Evolutionary conservation across 2,329 filamentous ascomycete genomes (phyloP).

Genomic region (Neocatenulostroma microsporum): DNA sequence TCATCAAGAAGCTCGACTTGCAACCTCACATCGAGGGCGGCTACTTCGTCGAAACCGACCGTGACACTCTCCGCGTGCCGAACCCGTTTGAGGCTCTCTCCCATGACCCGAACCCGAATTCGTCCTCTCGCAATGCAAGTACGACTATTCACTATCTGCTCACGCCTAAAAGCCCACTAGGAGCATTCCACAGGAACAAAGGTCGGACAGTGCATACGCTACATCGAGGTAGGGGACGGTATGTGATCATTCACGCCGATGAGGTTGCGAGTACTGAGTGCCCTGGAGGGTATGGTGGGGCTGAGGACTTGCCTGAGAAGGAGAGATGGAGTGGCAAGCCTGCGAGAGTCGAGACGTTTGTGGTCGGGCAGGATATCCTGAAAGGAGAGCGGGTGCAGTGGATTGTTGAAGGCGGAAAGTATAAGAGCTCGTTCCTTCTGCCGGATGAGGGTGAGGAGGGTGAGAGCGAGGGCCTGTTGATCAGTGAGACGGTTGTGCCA

Average conservation of each 20-base stretch:
- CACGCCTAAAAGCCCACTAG: slow-evolving; percentile 48
- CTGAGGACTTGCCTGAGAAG: slow-evolving; percentile 48
- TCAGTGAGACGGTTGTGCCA: slow-evolving; percentile 60
- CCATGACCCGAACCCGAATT: slow-evolving; percentile 27
- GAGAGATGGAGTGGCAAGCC: slow-evolving; percentile 31
- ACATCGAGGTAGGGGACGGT: slow-evolving; percentile 54
- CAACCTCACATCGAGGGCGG: slow-evolving; percentile 55
- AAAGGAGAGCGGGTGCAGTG: slow-evolving; percentile 57
- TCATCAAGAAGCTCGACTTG: slow-evolving; percentile 43
- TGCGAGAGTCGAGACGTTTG: slow-evolving; percentile 55
- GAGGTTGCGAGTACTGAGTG: slow-evolving; percentile 27
- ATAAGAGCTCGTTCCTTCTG: slow-evolving; percentile 56
- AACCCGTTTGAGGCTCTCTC: slow-evolving; percentile 43
- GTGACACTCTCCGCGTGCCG: slow-evolving; percentile 44
- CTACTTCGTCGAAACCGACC: slow-evolving; percentile 57
- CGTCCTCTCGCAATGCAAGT: slow-evolving; percentile 44
- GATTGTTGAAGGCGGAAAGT: slow-evolving; percentile 61
- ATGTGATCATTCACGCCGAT: slow-evolving; percentile 56
- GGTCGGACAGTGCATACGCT: slow-evolving; percentile 54
- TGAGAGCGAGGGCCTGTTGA: slow-evolving; percentile 49
- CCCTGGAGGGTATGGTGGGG: slow-evolving; percentile 28
- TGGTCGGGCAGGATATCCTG: slow-evolving; percentile 53
- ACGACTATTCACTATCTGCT: slow-evolving; percentile 60
- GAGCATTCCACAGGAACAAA: slow-evolving; percentile 57
- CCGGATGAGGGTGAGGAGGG: slow-evolving; percentile 34